Evolutionary conservation across 176 grass and related monocot genomes (phyloP).

Genomic region (Musa itinerans): DNA sequence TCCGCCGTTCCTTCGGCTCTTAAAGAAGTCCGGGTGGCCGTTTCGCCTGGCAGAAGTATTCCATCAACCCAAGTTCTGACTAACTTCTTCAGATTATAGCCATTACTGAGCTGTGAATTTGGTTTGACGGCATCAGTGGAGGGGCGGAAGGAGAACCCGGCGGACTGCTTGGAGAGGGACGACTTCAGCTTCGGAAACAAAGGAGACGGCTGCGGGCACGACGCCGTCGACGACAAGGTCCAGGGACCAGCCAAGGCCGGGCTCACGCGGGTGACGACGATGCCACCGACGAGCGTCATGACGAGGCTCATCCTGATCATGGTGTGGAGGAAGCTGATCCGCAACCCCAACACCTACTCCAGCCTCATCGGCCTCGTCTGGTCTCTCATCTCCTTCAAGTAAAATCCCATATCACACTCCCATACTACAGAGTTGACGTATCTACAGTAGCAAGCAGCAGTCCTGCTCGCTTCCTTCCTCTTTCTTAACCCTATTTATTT

Average conservation of each 20-base stretch:
- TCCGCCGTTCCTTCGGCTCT: background rate
- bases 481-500: background rate
- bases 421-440: no score
- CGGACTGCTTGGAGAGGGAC: background rate
- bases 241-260: no score
- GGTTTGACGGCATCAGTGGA: background rate
- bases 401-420: background rate
- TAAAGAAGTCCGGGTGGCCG: background rate
- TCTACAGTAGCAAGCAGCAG: no score
- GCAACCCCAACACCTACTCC: conserved; percentile 26
- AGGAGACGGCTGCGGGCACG: background rate
- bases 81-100: background rate
- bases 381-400: conserved; percentile 15
- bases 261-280: background rate
- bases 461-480: background rate
- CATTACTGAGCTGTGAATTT: background rate
- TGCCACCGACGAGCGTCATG: conserved; percentile 19
- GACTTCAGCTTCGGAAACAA: conserved; percentile 13
- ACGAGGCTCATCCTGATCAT: conserved; percentile 15
- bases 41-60: conserved; percentile 3
- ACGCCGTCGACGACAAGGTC: background rate
- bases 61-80: background rate
- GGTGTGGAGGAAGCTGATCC: conserved; percentile 22
- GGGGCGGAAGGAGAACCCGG: background rate
- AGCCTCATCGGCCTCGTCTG: conserved; percentile 16